Percentiles rank a stretch among this genome's conserved stretches.
These are phyloP conservation scores for Aegilops longissima DNA, from an alignment of 176 grass and related monocot genomes.

Conservation along the genomic window DNA sequence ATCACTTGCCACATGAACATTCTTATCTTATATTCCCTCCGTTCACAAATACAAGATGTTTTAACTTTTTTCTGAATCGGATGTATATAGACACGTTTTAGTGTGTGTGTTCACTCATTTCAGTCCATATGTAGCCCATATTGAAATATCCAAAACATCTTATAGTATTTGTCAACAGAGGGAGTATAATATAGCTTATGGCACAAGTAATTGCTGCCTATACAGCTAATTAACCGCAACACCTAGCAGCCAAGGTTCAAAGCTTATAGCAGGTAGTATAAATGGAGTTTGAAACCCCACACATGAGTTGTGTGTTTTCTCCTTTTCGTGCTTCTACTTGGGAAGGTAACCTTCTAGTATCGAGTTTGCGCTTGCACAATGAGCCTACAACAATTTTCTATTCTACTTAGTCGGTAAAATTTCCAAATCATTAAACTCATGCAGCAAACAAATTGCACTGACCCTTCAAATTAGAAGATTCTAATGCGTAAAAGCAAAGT, in stretches of 20 bases:
- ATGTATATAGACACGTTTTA: too few species aligned
- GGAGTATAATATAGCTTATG: neutral
- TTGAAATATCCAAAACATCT: too few species aligned
- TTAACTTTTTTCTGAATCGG: too few species aligned
- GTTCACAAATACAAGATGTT: too few species aligned
- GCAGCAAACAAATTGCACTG: neutral
- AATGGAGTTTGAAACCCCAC: neutral
- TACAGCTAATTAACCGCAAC: neutral
- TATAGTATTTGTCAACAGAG: too few species aligned
- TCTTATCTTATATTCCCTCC: neutral
- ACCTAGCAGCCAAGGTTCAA: slow-evolving; percentile 8
- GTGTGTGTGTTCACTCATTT: too few species aligned
- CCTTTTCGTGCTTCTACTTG: neutral
- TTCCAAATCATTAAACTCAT: slow-evolving; percentile 24
- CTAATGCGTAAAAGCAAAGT: neutral
- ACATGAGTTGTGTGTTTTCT: neutral
- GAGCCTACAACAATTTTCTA: neutral
- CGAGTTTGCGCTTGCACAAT: neutral
- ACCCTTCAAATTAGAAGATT: neutral
- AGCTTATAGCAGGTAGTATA: slow-evolving; percentile 9
- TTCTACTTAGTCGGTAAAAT: neutral
- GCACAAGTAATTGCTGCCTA: slow-evolving; percentile 5
- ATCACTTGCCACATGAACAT: slow-evolving; percentile 17
- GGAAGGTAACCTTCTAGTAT: neutral
- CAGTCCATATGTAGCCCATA: too few species aligned